Conservation (phyloP, 139 green algal species). For the Closterium sp. region DNA sequence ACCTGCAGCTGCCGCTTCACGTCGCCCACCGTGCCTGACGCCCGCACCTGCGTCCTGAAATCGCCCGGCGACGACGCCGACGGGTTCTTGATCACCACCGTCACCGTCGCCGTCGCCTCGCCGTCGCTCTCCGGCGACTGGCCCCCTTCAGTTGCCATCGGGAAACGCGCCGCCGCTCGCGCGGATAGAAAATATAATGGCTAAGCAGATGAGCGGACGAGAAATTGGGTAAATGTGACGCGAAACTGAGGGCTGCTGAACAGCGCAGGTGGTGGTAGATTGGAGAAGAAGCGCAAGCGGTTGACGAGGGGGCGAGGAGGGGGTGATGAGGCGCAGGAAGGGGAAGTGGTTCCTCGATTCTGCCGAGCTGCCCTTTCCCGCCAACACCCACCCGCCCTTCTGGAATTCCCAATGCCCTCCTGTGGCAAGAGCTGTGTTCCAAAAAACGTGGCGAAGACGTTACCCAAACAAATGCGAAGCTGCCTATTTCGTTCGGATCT, state of each 20-base stretch:
- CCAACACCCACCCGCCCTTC: background rate
- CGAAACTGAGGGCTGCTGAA: too few relatives aligned
- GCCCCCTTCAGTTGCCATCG: background rate
- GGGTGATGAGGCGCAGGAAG: background rate
- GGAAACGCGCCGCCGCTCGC: background rate
- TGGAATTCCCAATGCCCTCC: background rate
- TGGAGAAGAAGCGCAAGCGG: background rate
- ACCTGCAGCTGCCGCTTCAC: conserved; percentile 42
- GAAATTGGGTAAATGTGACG: too few relatives aligned
- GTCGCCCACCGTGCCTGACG: conserved; percentile 19
- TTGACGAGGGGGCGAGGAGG: background rate
- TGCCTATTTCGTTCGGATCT: background rate
- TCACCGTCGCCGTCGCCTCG: conserved; percentile 11
- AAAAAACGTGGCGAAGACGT: too few relatives aligned
- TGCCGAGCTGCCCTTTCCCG: background rate
- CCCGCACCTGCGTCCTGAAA: conserved; percentile 40
- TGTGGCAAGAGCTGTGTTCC: too few relatives aligned
- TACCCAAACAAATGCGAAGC: too few relatives aligned
- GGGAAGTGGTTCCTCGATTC: background rate
- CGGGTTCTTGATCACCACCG: conserved; percentile 46
- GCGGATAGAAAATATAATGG: too few relatives aligned
- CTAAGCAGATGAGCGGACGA: too few relatives aligned
- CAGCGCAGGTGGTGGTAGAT: too few relatives aligned
- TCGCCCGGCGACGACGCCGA: conserved; percentile 8
- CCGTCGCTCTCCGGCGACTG: background rate